A percentile compares a stretch with the other conserved stretches of the same genome.
Evolutionary conservation across 2,329 filamentous ascomycete genomes (phyloP).

Genomic region (Alternaria sp.): DNA sequence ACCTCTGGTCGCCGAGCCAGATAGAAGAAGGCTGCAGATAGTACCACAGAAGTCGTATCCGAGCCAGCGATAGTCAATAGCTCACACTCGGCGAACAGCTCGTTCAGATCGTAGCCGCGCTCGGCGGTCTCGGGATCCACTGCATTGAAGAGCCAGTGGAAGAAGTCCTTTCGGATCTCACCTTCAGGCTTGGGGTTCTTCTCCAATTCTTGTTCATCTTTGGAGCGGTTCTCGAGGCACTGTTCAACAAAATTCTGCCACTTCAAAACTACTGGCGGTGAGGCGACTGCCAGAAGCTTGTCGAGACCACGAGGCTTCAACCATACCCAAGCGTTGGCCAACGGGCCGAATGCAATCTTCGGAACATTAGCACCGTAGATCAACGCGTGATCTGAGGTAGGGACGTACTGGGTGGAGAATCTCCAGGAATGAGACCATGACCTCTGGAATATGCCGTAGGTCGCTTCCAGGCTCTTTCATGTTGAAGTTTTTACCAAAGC

Average conservation of each 20-base stretch:
- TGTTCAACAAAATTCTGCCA: constrained; percentile 31
- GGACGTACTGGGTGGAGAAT: constrained; percentile 29
- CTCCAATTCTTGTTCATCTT: constrained; percentile 25
- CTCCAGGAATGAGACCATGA: constrained; percentile 32
- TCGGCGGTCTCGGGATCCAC: constrained; percentile 53
- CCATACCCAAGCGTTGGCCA: constrained; percentile 30
- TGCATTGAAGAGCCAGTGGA: constrained; percentile 54
- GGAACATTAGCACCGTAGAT: neutral
- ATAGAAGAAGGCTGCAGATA: constrained; percentile 35
- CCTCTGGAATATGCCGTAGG: constrained; percentile 32
- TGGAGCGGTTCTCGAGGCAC: constrained; percentile 26
- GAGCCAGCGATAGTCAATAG: constrained; percentile 37
- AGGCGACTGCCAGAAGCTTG: constrained; percentile 22
- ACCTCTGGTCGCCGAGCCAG: constrained; percentile 23
- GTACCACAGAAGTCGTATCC: constrained; percentile 33
- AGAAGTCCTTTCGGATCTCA: constrained; percentile 52
- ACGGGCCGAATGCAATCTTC: constrained; percentile 15
- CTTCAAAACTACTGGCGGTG: constrained; percentile 25
- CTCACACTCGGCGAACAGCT: constrained; percentile 49
- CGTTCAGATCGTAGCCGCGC: constrained; percentile 45
- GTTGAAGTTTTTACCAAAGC: constrained; percentile 50
- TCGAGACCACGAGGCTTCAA: constrained; percentile 37
- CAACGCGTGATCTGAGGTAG: neutral
- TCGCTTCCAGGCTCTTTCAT: constrained; percentile 41
- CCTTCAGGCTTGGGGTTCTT: constrained; percentile 25